Evolutionary conservation across 2,329 filamentous ascomycete species (phyloP).

Genomic region (Venturiaceae sp.): DNA sequence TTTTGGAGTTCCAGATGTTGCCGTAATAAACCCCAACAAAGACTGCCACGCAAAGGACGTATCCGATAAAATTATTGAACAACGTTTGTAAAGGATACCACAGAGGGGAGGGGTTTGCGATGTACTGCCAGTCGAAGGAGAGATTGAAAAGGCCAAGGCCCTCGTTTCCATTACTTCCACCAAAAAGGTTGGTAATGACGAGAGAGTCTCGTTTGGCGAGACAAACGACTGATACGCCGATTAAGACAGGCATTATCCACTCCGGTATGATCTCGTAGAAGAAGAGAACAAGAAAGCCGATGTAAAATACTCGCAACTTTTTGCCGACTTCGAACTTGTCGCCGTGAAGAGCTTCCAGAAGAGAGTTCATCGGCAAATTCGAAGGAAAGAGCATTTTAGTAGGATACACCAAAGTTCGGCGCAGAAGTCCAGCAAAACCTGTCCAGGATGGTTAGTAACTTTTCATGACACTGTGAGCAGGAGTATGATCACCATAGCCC

Average conservation of each 20-base stretch:
- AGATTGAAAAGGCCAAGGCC: constrained; percentile 8
- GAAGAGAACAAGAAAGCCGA: constrained; percentile 15
- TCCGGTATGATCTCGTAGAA: constrained; percentile 10
- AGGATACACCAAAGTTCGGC: constrained; percentile 11
- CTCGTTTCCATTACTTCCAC: constrained; percentile 9
- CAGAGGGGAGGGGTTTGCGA: not conserved
- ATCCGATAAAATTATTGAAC: constrained; percentile 8
- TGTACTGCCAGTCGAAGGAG: constrained; percentile 10
- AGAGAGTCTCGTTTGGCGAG: constrained; percentile 10
- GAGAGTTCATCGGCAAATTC: constrained; percentile 8
- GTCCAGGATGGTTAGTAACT: not conserved
- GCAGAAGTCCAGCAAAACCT: constrained; percentile 10
- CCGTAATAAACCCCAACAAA: constrained; percentile 9
- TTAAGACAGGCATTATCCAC: constrained; percentile 13
- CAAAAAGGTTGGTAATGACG: constrained; percentile 9
- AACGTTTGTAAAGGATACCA: constrained; percentile 7
- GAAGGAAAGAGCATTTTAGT: constrained; percentile 10
- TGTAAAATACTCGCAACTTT: constrained; percentile 18
- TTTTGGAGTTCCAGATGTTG: constrained; percentile 8
- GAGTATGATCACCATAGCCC: constrained; percentile 8
- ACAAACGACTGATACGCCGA: constrained; percentile 9
- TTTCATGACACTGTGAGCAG: not conserved
- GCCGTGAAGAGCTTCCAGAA: constrained; percentile 9
- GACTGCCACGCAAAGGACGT: constrained; percentile 13
- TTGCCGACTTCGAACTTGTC: constrained; percentile 8